Evolutionary conservation across 208 protist species (phyloP), one percentile per base, ranked within the genome.

Genomic region (Balamuthia mandrillaris): DNA sequence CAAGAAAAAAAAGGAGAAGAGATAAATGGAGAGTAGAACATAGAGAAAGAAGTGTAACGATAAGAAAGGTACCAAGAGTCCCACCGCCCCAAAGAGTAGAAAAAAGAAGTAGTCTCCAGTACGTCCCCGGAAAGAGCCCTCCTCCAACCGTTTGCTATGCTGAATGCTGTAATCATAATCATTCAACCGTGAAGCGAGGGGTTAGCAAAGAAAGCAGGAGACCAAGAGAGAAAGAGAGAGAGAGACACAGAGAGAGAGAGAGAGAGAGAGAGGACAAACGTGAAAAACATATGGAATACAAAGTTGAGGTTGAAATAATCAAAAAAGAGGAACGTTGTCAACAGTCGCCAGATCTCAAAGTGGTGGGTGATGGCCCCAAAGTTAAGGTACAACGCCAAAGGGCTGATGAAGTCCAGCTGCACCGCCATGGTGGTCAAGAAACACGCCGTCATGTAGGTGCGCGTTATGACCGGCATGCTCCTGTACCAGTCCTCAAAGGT

Each of bases 261-360:
- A 24, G 65, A 75, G 7, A 31, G 63, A 47, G 21, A 41, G 0
- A 66, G 39, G 27, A 61, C 66, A 61, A 87, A 93, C 88, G 96
- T 81, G 88, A 96, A 97, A 68, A 93, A 96, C 90, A 96, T 94
- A 87, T 96, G 94, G 70, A 97, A 95, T 33, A 96, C 16, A 72
- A 96, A 96, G 81, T 96, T 92, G 24, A 96, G 54, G n/a, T 82
- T 85, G 29, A 95, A 77, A 29, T 77, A n/a, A 24, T 94, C 95
- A 84, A 96, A 96, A 87, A 95, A 96, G 39, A 96, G 84, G 84
- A 97, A 96, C 42, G 89, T 95, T 31, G 95, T 96, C 3, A 96
- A 29, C 2, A 97, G 41, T 52, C 95, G 84, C 95, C 95, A 97
- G 10, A 95, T 24, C 88, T 92, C 58, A 61, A 93, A 95, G 9